phyloP scores from a whole-genome alignment of 2,329 filamentous ascomycete species.

The Parafenestella ontariensis region DNA sequence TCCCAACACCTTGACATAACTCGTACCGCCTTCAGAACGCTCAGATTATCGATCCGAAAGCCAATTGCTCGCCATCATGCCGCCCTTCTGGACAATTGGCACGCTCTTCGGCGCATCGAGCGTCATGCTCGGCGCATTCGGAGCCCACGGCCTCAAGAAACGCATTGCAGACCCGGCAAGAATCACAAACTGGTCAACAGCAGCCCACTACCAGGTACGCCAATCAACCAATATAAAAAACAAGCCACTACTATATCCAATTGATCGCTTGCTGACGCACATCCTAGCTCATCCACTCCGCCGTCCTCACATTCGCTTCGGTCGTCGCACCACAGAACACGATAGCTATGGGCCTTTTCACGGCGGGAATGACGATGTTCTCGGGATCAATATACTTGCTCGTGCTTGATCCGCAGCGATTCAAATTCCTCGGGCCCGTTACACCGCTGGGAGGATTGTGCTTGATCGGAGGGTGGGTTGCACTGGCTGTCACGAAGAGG shows the following conservation, averaged over 20 bases:
- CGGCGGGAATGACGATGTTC: constrained; percentile 72
- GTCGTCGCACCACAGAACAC: constrained; percentile 62
- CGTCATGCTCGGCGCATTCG: constrained; percentile 70
- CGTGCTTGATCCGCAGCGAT: constrained; percentile 66
- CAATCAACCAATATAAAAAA: not conserved
- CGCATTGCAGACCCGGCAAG: constrained; percentile 65
- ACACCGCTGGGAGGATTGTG: constrained; percentile 70
- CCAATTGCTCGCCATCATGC: constrained; percentile 30
- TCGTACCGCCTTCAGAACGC: not conserved
- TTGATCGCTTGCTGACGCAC: not conserved
- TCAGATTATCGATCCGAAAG: constrained; percentile 1
- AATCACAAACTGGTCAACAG: constrained; percentile 68
- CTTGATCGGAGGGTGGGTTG: constrained; percentile 70
- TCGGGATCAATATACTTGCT: constrained; percentile 71
- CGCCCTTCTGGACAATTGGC: constrained; percentile 66
- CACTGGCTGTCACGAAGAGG: constrained; percentile 52
- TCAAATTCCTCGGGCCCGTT: constrained; percentile 67
- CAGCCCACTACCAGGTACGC: constrained; percentile 70
- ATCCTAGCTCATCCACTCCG: constrained; percentile 70
- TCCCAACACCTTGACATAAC: not conserved
- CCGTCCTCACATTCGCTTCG: constrained; percentile 64
- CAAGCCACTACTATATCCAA: too few relatives aligned
- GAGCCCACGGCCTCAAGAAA: constrained; percentile 71
- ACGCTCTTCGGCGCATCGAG: constrained; percentile 68
- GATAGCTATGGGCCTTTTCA: constrained; percentile 65